Base-by-base conservation (phyloP, 768 basidiomycete species). In the Neoboletus brunneissimus region DNA sequence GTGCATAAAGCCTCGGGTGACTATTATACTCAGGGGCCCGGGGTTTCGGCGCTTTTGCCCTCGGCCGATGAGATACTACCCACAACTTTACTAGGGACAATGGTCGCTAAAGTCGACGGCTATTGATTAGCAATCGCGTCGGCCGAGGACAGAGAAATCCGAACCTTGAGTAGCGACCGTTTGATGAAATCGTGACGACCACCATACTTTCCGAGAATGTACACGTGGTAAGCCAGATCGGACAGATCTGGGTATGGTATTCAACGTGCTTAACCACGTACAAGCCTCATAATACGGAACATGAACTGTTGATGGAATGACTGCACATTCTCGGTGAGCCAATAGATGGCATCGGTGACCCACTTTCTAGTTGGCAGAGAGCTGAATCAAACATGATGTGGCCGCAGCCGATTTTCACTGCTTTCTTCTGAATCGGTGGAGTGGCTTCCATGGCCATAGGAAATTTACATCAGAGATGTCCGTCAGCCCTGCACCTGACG, bases 131-230 rank as follows among this genome's bases (percentile, higher is more conserved):
- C 18, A 41, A 38, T 35, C 20, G 25, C 22, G 9, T 67, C 65
- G 65, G 65, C 64, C 64, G 59, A 65, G 60, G 51, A 56, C 56
- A 23, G 12, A n/a, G 34, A 55, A 57, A 41, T 37, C 56, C 62
- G 58, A 56, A 61, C 20, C 20, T 25, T 18, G 31, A 22, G 22
- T n/a, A 18, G 46, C 15, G 9, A 22, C 15, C 5, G 15, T 34
- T 2, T 22, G 31, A 13, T 47, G 15, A 22, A 23, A 18, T 18
- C 48, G 22, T 23, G 15, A 22, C 7, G 46, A 9, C 9, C 16
- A 2, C 5, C 16, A 10, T 34, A 13, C 20, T 4, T 18, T 16
- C 18, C 4, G 34, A 35, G 34, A 22, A 22, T 15, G 22, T 15
- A 20, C 3, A 15, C 31, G n/a, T 9, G 18, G 48, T 25, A 25